Conservation (phyloP, 129 eudicot genomes). For the Arctium lappa region DNA sequence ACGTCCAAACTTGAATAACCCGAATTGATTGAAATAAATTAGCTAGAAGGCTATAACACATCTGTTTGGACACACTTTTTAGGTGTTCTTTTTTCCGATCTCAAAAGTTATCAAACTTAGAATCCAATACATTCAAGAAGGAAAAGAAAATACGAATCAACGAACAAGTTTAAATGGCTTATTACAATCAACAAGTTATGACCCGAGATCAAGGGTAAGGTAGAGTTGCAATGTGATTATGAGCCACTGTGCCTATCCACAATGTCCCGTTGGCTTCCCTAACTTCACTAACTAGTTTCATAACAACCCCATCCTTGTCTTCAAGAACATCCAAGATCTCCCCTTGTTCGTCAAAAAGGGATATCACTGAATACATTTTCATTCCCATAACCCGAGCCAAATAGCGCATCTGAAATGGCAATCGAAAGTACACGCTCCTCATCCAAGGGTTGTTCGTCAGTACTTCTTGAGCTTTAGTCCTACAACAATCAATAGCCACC, state of each 20-base stretch:
- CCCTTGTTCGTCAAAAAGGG: conserved; percentile 66
- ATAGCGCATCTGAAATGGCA: conserved; percentile 66
- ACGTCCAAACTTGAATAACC: not conserved
- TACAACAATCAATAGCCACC: conserved; percentile 96
- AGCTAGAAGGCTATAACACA: not conserved
- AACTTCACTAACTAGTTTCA: conserved; percentile 94
- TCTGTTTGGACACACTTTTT: not conserved
- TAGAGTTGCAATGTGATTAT: conserved; percentile 89
- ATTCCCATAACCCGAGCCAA: conserved; percentile 70
- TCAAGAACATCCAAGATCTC: conserved; percentile 81
- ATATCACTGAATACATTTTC: conserved; percentile 75
- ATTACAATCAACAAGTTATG: conserved; percentile 20
- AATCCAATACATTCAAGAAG: conserved; percentile 14
- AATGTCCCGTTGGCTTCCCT: conserved; percentile 75
- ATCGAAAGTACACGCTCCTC: conserved; percentile 71
- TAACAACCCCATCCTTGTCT: conserved; percentile 73
- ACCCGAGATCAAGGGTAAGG: conserved; percentile 49
- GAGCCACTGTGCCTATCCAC: conserved; percentile 99
- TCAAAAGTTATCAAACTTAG: conserved; percentile 13
- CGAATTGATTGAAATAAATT: not conserved
- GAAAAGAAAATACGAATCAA: conserved; percentile 22
- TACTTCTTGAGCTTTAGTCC: conserved; percentile 76
- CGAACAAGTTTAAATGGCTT: conserved; percentile 28
- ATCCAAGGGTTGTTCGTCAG: conserved; percentile 78
- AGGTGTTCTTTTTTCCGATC: not conserved